Conservation (phyloP, 345 rosid genomes). For the Gossypium stocksii region DNA sequence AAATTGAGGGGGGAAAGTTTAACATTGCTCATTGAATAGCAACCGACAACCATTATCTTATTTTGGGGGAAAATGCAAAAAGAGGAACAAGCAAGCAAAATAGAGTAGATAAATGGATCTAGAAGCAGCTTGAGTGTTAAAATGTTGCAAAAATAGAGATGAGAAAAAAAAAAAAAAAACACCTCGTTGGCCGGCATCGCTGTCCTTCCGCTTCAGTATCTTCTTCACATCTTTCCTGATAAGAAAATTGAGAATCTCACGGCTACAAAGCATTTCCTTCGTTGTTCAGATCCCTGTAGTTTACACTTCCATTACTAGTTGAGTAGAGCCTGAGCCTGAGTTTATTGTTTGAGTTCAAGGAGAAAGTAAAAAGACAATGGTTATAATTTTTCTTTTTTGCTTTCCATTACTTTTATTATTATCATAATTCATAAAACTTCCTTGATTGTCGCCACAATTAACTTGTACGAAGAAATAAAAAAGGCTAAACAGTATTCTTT, state of each 20-base stretch:
- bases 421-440: too few species aligned
- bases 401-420: too few species aligned
- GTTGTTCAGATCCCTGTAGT: neutral
- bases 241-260: slow-evolving; percentile 36
- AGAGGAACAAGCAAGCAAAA: neutral
- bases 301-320: neutral
- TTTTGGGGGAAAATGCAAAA: neutral
- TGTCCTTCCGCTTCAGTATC: slow-evolving; percentile 85
- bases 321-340: neutral
- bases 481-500: too few species aligned
- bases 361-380: too few species aligned
- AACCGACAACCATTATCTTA: neutral
- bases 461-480: too few species aligned
- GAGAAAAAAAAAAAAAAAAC: neutral
- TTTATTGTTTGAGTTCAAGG: too few species aligned
- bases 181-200: slow-evolving; percentile 88
- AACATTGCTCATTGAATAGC: neutral
- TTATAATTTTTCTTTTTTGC: too few species aligned
- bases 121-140: neutral
- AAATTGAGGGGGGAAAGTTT: neutral
- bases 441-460: too few species aligned
- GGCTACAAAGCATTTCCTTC: slow-evolving; percentile 21
- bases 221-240: slow-evolving; percentile 62
- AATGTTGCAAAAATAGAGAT: neutral
- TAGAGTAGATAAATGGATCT: neutral